Evolutionary conservation across 345 rosid genomes (phyloP).

Genomic region (Eutrema heterophyllum): DNA sequence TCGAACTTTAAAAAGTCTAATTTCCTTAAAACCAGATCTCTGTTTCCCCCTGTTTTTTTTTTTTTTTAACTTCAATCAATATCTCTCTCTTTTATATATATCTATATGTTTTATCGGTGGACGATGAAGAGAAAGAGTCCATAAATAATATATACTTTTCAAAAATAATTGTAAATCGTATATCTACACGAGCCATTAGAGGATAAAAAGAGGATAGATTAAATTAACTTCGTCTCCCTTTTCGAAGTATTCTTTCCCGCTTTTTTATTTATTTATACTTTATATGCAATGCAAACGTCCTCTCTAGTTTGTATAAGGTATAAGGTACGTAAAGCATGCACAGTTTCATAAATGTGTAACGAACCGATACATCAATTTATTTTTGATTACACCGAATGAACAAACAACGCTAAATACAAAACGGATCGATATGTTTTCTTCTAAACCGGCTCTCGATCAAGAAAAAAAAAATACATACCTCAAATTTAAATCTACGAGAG

Average conservation of each 20-base stretch:
- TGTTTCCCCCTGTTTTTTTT: background rate
- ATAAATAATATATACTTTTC: background rate
- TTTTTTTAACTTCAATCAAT: constrained; percentile 15
- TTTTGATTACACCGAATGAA: background rate
- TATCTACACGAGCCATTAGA: constrained; percentile 14
- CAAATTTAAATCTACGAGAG: background rate
- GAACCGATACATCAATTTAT: background rate
- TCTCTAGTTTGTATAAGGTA: background rate
- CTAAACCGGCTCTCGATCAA: constrained; percentile 13
- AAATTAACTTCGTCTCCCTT: background rate
- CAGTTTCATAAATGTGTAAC: background rate
- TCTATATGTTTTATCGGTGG: background rate
- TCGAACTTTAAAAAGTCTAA: background rate
- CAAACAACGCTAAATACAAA: constrained; percentile 13
- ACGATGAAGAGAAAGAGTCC: background rate
- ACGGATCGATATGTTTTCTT: constrained; percentile 9
- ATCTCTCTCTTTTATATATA: constrained; percentile 13
- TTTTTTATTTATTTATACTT: constrained; percentile 4
- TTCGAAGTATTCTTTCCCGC: background rate
- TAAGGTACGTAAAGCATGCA: constrained; percentile 24
- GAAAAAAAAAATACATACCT: constrained; percentile 3
- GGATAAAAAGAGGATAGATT: background rate
- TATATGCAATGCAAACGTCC: constrained; percentile 1
- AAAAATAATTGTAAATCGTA: background rate
- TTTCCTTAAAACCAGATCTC: background rate